Conservation (phyloP, 805 yeast species). For the Zygosaccharomyces bailii region DNA sequence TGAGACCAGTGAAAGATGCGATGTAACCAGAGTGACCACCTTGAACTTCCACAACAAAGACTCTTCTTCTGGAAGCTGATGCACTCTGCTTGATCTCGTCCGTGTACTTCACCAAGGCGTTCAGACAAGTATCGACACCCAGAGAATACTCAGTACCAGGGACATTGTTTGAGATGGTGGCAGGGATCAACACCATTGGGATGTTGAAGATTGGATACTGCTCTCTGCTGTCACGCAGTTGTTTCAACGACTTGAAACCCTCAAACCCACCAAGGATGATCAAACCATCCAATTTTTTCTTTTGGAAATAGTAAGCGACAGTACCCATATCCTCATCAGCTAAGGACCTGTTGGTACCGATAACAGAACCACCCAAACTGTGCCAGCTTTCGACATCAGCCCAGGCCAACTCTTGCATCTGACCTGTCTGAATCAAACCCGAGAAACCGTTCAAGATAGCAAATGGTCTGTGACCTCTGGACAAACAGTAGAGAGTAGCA, state of each 20-base stretch:
- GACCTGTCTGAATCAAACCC: constrained; percentile 87
- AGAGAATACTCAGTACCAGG: constrained; percentile 98
- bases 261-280: constrained; percentile 95
- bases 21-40: constrained; percentile 96
- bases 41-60: constrained; percentile 95
- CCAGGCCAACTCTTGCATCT: constrained; percentile 75
- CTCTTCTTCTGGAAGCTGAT: constrained; percentile 88
- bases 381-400: constrained; percentile 85
- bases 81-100: constrained; percentile 95
- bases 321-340: constrained; percentile 86
- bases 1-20: constrained; percentile 79
- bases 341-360: constrained; percentile 89
- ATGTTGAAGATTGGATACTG: constrained; percentile 88
- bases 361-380: constrained; percentile 89
- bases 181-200: constrained; percentile 91
- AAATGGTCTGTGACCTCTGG: constrained; percentile 84
- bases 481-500: constrained; percentile 83
- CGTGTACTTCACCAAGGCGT: constrained; percentile 85
- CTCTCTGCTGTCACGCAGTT: constrained; percentile 70
- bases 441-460: constrained; percentile 93
- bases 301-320: constrained; percentile 89
- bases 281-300: constrained; percentile 81
- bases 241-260: constrained; percentile 83
- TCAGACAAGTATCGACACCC: constrained; percentile 95
- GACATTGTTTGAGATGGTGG: constrained; percentile 94